Evolutionary conservation across 2,329 filamentous ascomycete species (phyloP).

Genomic region (Hypoxylon sp.): DNA sequence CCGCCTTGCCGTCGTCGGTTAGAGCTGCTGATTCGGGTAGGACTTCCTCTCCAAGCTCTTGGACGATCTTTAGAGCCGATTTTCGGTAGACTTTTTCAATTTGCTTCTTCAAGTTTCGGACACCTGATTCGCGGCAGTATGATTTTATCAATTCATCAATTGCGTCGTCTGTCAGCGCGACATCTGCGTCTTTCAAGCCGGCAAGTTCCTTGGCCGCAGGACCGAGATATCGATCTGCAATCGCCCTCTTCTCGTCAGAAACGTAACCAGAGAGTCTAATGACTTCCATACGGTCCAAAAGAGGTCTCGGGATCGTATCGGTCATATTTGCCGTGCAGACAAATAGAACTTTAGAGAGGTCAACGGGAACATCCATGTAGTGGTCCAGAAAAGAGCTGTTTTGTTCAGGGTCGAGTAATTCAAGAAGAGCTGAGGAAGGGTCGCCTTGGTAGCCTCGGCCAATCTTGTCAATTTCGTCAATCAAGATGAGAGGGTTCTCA

Average conservation of each 20-base stretch:
- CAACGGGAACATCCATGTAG: slow-evolving; percentile 98
- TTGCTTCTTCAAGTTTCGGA: slow-evolving; percentile 98
- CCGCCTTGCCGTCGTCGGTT: slow-evolving; percentile 85
- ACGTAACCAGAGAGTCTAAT: slow-evolving; percentile 97
- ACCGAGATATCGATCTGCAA: slow-evolving; percentile 90
- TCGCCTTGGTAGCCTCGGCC: slow-evolving; percentile 96
- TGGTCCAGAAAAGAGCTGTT: slow-evolving; percentile 98
- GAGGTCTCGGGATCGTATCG: slow-evolving; percentile 92
- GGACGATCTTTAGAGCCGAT: slow-evolving; percentile 94
- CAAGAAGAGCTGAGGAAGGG: slow-evolving; percentile 90
- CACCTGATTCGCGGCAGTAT: slow-evolving; percentile 96
- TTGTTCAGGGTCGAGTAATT: slow-evolving; percentile 94
- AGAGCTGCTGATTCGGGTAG: slow-evolving; percentile 82
- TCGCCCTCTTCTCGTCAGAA: slow-evolving; percentile 98
- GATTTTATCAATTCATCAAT: slow-evolving; percentile 98
- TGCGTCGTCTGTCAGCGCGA: slow-evolving; percentile 84
- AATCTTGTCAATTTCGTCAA: slow-evolving; percentile 98
- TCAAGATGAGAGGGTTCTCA: slow-evolving; percentile 94
- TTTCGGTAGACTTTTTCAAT: slow-evolving; percentile 99
- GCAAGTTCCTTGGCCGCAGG: slow-evolving; percentile 95
- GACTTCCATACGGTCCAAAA: slow-evolving; percentile 97
- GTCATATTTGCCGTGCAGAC: slow-evolving; percentile 99
- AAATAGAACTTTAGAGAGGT: slow-evolving; percentile 96
- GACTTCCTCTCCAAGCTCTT: slow-evolving; percentile 87
- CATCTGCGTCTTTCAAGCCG: slow-evolving; percentile 88